A percentile compares a stretch with the other conserved stretches of the same genome.
Conservation (phyloP, 371 early-diverging fungal species). For the Fennellomyces sp. region DNA sequence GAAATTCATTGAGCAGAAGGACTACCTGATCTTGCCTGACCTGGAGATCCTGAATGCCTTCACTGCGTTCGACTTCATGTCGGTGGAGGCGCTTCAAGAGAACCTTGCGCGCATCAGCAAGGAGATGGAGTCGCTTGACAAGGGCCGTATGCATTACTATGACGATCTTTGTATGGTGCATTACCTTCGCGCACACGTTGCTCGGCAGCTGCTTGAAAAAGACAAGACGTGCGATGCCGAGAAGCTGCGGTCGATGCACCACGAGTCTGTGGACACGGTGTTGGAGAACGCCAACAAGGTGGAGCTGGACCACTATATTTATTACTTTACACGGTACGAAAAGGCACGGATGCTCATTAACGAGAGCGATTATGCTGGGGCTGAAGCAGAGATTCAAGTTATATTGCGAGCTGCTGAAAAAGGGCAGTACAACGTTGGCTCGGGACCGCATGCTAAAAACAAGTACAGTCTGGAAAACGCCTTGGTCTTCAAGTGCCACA, state of each 20-base stretch:
- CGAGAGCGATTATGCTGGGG: conserved; percentile 41
- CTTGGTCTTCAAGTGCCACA: conserved; percentile 50
- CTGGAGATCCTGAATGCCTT: conserved; percentile 70
- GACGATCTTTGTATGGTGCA: conserved; percentile 74
- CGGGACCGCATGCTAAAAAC: conserved; percentile 43
- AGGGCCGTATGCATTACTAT: conserved; percentile 34
- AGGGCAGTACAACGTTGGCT: conserved; percentile 34
- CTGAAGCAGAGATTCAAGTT: conserved; percentile 47
- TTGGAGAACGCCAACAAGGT: conserved; percentile 26
- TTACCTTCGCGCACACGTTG: conserved; percentile 48
- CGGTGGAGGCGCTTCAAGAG: conserved; percentile 36
- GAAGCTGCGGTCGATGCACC: conserved; percentile 12
- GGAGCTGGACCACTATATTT: conserved; percentile 62
- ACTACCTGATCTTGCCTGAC: conserved; percentile 65
- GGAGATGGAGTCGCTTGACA: conserved; percentile 42
- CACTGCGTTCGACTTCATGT: conserved; percentile 64
- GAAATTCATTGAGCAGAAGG: conserved; percentile 63
- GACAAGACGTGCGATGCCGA: conserved; percentile 1
- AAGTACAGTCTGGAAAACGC: conserved; percentile 52
- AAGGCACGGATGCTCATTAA: conserved; percentile 49
- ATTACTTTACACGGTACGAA: conserved; percentile 63
- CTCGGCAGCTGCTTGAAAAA: conserved; percentile 20
- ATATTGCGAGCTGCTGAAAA: conserved; percentile 39
- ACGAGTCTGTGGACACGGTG: conserved; percentile 21
- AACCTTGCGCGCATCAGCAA: conserved; percentile 50